phyloP scores from a whole-genome alignment of 148 eudicot species.

The Rheum nobile region DNA sequence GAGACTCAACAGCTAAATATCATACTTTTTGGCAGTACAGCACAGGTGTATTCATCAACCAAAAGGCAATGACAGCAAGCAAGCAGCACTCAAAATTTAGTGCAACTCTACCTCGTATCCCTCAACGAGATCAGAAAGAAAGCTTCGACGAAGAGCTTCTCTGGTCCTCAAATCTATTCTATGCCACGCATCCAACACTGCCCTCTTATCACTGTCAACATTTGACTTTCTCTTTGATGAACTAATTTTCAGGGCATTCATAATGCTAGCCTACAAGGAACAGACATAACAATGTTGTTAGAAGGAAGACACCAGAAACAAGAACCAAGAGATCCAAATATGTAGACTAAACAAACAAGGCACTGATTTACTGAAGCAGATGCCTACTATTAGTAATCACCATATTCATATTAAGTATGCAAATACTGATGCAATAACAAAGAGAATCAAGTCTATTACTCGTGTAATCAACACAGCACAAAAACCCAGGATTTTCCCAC shows the following conservation, averaged over 20 bases:
- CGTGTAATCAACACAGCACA: not conserved
- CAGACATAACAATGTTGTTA: not conserved
- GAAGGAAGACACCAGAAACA: not conserved
- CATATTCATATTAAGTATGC: not conserved
- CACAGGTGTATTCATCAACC: not conserved
- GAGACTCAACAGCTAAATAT: not conserved
- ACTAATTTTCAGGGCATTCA: conserved; percentile 29
- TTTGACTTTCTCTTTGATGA: conserved; percentile 36
- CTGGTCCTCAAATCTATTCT: conserved; percentile 78
- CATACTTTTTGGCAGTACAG: not conserved
- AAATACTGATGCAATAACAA: not conserved
- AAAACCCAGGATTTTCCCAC: not conserved
- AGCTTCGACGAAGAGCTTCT: conserved; percentile 87
- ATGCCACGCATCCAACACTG: conserved; percentile 81
- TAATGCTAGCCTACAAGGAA: conserved; percentile 44
- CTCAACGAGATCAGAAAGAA: conserved; percentile 46
- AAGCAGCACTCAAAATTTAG: not conserved
- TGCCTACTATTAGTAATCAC: not conserved
- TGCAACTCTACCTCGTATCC: conserved; percentile 59
- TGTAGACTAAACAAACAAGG: not conserved
- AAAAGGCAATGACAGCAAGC: not conserved
- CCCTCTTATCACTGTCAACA: conserved; percentile 56
- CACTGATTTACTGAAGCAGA: not conserved
- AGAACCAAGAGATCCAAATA: not conserved
- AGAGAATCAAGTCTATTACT: not conserved